phyloP scores from a whole-genome alignment of 2,329 filamentous ascomycete species.

The Hymenoscyphus occultus region DNA sequence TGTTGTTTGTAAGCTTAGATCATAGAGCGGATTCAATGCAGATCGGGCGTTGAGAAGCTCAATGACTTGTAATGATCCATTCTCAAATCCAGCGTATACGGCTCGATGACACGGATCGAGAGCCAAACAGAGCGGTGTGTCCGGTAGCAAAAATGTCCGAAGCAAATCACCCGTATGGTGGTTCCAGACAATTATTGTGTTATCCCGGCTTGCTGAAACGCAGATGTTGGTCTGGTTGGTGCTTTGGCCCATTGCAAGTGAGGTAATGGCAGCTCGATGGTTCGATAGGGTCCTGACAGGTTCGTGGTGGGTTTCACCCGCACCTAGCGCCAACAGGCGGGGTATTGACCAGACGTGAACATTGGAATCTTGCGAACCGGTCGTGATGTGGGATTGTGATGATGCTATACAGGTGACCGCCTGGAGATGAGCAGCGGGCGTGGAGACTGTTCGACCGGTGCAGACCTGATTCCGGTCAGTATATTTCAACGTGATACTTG shows the following conservation, averaged over 20 bases:
- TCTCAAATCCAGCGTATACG: constrained; percentile 75
- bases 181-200: constrained; percentile 90
- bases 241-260: constrained; percentile 61
- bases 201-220: constrained; percentile 80
- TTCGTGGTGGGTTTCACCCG: constrained; percentile 54
- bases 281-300: constrained; percentile 76
- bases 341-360: constrained; percentile 88
- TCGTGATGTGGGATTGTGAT: constrained; percentile 70
- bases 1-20: constrained; percentile 52
- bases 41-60: constrained; percentile 62
- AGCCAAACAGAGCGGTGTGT: constrained; percentile 66
- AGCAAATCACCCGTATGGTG: constrained; percentile 74
- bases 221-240: constrained; percentile 74
- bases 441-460: constrained; percentile 74
- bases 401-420: constrained; percentile 72
- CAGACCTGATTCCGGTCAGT: constrained; percentile 51
- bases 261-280: constrained; percentile 72
- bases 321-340: constrained; percentile 61
- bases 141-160: constrained; percentile 77
- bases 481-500: constrained; percentile 12
- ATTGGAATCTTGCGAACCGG: constrained; percentile 81
- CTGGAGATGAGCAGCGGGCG: constrained; percentile 75
- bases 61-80: constrained; percentile 75
- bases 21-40: constrained; percentile 39
- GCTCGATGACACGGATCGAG: constrained; percentile 83